Conservation (phyloP, 805 yeast species). For the Candida methanosorbosa region DNA sequence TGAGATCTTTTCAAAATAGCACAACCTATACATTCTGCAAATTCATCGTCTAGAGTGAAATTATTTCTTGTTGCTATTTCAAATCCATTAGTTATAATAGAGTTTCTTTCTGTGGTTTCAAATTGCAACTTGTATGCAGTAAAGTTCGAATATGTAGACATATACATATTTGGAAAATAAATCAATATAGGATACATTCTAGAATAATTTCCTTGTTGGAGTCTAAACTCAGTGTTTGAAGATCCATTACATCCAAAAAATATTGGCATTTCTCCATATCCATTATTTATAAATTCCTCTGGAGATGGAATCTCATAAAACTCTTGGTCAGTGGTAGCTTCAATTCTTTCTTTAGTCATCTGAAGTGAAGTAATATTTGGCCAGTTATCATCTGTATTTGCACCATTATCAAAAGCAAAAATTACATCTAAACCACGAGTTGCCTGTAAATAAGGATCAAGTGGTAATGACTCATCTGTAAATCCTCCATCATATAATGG, state of each 20-base stretch:
- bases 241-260: constrained; percentile 76
- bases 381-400: constrained; percentile 50
- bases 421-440: constrained; percentile 52
- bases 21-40: constrained; percentile 72
- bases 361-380: constrained; percentile 57
- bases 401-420: constrained; percentile 56
- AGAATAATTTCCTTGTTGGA: constrained; percentile 22
- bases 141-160: constrained; percentile 51
- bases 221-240: constrained; percentile 38
- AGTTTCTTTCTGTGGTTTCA: constrained; percentile 40
- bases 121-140: constrained; percentile 52
- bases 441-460: constrained; percentile 53
- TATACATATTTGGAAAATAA: constrained; percentile 63
- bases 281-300: constrained; percentile 45
- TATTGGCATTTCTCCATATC: constrained; percentile 54
- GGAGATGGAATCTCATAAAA: constrained; percentile 70
- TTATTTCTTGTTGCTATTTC: constrained; percentile 54
- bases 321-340: constrained; percentile 22
- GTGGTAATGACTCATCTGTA: constrained; percentile 48
- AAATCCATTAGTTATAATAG: constrained; percentile 63
- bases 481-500: constrained; percentile 25
- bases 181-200: constrained; percentile 59
- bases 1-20: constrained; percentile 71
- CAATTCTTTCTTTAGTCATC: constrained; percentile 36
- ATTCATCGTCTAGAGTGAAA: constrained; percentile 51